Conservation (phyloP, 1,284 basidiomycete genomes). For the Tilletia setariae region DNA sequence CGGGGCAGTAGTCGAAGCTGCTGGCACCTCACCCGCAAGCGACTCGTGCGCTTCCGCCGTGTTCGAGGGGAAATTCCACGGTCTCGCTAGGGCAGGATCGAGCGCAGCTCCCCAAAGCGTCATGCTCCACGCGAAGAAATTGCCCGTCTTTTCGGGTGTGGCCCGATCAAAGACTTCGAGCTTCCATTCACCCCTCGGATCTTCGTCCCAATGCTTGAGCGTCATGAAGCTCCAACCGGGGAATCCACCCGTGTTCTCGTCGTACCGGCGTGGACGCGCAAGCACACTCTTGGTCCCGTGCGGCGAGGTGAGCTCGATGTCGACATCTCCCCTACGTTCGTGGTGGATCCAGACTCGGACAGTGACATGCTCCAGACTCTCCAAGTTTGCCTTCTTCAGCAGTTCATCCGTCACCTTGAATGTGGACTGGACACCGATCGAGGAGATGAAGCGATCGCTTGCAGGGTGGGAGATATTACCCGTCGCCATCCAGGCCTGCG, state of each 20-base stretch:
- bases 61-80: slow-evolving; percentile 50
- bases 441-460: slow-evolving; percentile 60
- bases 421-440: slow-evolving; percentile 67
- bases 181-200: slow-evolving; percentile 88
- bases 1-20: slow-evolving; percentile 45
- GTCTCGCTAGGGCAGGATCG: slow-evolving; percentile 66
- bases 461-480: slow-evolving; percentile 31
- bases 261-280: slow-evolving; percentile 69
- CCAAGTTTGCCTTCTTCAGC: slow-evolving; percentile 74
- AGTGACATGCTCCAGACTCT: slow-evolving; percentile 86
- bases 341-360: slow-evolving; percentile 90
- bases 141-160: slow-evolving; percentile 63
- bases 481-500: slow-evolving; percentile 72
- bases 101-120: slow-evolving; percentile 87
- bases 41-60: slow-evolving; percentile 52
- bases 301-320: slow-evolving; percentile 83
- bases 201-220: slow-evolving; percentile 97
- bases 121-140: slow-evolving; percentile 86
- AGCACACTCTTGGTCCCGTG: slow-evolving; percentile 81
- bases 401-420: slow-evolving; percentile 71
- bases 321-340: slow-evolving; percentile 80
- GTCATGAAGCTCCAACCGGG: slow-evolving; percentile 97
- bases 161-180: slow-evolving; percentile 71
- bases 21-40: slow-evolving; percentile 60
- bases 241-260: slow-evolving; percentile 70